Conservation (phyloP, 768 basidiomycete species). For the Naematelia encephala region DNA sequence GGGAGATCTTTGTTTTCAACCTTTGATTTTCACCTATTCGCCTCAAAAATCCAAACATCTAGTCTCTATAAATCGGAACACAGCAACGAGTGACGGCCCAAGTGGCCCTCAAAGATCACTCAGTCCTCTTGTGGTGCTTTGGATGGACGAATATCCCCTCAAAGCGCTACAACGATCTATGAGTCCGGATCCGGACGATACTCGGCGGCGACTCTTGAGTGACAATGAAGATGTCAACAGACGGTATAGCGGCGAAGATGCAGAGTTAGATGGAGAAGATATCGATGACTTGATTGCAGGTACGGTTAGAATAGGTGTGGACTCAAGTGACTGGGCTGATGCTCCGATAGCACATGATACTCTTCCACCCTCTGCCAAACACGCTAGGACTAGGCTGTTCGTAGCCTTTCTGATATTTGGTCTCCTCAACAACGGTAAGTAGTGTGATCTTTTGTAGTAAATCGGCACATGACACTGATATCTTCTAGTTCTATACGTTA, state of each 20-base stretch:
- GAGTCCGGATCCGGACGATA: neutral
- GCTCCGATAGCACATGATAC: constrained; percentile 6
- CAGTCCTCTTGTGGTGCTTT: neutral
- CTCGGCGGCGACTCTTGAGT: neutral
- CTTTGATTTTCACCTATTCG: neutral
- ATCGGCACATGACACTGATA: no score
- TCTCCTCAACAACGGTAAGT: constrained; percentile 80
- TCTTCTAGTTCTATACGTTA: constrained; percentile 78
- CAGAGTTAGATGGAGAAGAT: constrained; percentile 7
- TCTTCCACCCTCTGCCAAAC: neutral
- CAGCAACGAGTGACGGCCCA: neutral
- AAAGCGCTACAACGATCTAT: neutral
- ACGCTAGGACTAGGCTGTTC: constrained; percentile 32
- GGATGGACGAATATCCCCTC: neutral
- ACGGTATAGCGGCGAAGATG: neutral
- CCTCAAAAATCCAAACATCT: neutral
- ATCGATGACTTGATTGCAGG: constrained; percentile 16
- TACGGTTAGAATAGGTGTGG: neutral
- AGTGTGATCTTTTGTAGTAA: neutral
- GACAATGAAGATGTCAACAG: neutral
- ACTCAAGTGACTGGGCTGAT: neutral
- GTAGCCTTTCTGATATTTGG: constrained; percentile 82
- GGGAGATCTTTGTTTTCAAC: neutral
- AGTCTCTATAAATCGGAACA: neutral
- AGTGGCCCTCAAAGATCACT: neutral